Base-by-base conservation (phyloP, 495 filamentous ascomycete genomes). In the Penicillium argentinense region DNA sequence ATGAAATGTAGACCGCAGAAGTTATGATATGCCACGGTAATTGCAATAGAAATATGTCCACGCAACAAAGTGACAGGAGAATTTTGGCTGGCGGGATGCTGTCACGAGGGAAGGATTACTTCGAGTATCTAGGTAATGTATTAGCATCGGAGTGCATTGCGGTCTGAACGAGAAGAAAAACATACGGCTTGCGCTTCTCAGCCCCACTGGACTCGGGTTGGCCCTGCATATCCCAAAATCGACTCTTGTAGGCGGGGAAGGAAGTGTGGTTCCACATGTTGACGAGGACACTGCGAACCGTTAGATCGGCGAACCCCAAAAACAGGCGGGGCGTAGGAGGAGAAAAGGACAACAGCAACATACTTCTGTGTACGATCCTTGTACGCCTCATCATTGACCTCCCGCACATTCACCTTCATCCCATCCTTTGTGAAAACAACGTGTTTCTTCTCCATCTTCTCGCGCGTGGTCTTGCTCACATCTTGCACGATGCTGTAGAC, bases 391-490 rank as follows among this genome's bases (percentile, higher is more conserved):
- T 81, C 78, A 39, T 75, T 72, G 19, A 90, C 55, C 48, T 92
- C 79, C 72, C 86, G 87, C 37, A 96, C 83, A 14, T 82, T 81
- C 30, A 97, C 87, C 57, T 82, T 86, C 72, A 92, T 71, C 11
- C 91, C 91, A 49, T 95, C 89, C 65, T 86, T 91, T 23, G 87
- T 84, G 63, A 95, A 83, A 23, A 80, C 70, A 21, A 96, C 75
- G 60, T 96, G 83, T 71, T 87, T 87, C 65, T 82, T 79, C 72
- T 88, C 86, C 83, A 97, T 87, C 60, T 86, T 85, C 58, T 83
- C 71, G 27, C 72, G 77, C 21, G 88, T 86, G 43, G 80, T 77
- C 39, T 80, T 72, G 47, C 82, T 77, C 49, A 96, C 83, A 57
- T 89, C 79, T 51, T 77, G 75, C 16, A 78, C 66, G 60, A 85